A percentile compares a stretch with the other conserved stretches of the same genome.
phyloP scores from a whole-genome alignment of 352 stramenopile genomes.

The Phytophthora palmivora region DNA sequence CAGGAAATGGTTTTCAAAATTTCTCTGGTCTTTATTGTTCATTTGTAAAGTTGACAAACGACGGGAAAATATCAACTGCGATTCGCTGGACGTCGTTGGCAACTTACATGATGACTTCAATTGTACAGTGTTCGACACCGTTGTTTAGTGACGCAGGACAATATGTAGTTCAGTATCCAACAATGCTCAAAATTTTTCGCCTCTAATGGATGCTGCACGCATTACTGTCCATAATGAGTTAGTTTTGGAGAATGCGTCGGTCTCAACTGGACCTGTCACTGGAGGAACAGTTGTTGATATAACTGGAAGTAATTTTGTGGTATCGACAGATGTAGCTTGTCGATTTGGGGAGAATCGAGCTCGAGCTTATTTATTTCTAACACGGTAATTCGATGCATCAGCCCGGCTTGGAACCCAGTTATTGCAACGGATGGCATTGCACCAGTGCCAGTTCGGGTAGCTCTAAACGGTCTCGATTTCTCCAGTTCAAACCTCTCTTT shows the following conservation, averaged over 20 bases:
- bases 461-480: constrained; percentile 39
- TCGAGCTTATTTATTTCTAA: constrained; percentile 26
- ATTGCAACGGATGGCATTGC: constrained; percentile 3
- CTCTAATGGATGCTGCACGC: not conserved
- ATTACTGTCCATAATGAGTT: constrained; percentile 29
- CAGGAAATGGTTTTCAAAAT: constrained; percentile 28
- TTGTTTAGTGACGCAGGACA: constrained; percentile 2
- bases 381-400: constrained; percentile 39
- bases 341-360: constrained; percentile 34
- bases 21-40: constrained; percentile 30
- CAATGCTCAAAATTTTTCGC: constrained; percentile 41
- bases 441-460: constrained; percentile 30
- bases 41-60: constrained; percentile 7
- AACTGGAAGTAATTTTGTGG: constrained; percentile 28
- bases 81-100: constrained; percentile 1
- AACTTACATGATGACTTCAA: constrained; percentile 31
- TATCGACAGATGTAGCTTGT: constrained; percentile 29
- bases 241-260: constrained; percentile 18
- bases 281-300: constrained; percentile 44
- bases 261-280: constrained; percentile 30
- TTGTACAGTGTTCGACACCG: constrained; percentile 42
- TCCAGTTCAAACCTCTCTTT: constrained; percentile 38
- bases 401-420: constrained; percentile 37
- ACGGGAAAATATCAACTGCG: not conserved
- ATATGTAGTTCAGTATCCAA: constrained; percentile 41